A percentile compares a stretch with the other conserved stretches of the same genome.
phyloP scores from a whole-genome alignment of 2,329 filamentous ascomycete species.

The Pleomassaria siparia region DNA sequence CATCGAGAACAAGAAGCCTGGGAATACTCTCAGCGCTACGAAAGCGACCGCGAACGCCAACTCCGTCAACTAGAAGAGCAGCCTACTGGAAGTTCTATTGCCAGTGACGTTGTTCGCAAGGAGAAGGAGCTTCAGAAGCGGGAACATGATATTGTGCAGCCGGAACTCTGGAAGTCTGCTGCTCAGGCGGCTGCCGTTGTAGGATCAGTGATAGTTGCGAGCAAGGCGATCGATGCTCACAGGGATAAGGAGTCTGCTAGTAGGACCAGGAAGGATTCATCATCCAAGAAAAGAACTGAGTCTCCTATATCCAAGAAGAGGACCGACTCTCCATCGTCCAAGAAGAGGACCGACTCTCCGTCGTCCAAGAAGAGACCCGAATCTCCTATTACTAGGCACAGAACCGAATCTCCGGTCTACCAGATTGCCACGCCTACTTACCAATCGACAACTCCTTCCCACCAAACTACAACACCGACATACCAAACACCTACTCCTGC shows the following conservation, averaged over 20 bases:
- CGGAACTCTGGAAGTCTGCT: conserved; percentile 41
- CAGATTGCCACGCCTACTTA: neutral
- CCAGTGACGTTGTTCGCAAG: conserved; percentile 35
- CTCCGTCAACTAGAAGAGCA: conserved; percentile 28
- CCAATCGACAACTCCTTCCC: neutral
- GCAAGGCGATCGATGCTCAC: conserved; percentile 33
- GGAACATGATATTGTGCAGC: conserved; percentile 35
- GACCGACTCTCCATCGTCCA: neutral
- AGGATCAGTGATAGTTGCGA: conserved; percentile 34
- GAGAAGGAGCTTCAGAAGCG: conserved; percentile 38
- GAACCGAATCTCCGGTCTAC: neutral
- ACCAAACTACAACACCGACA: too few species aligned
- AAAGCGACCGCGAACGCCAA: conserved; percentile 22
- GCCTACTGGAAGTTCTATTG: conserved; percentile 31
- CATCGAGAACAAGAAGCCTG: conserved; percentile 28
- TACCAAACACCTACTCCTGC: neutral
- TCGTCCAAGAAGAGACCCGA: too few species aligned
- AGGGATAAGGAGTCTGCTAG: conserved; percentile 18
- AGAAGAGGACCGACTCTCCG: neutral
- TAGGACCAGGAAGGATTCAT: neutral
- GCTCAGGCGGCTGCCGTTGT: conserved; percentile 40
- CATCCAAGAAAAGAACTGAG: neutral
- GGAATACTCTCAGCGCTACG: conserved; percentile 24
- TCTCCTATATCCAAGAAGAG: neutral
- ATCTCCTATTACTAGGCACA: neutral